These are phyloP conservation scores for Boletellus emodensis DNA, from an alignment of 768 basidiomycete genomes.

Conservation along the genomic window DNA sequence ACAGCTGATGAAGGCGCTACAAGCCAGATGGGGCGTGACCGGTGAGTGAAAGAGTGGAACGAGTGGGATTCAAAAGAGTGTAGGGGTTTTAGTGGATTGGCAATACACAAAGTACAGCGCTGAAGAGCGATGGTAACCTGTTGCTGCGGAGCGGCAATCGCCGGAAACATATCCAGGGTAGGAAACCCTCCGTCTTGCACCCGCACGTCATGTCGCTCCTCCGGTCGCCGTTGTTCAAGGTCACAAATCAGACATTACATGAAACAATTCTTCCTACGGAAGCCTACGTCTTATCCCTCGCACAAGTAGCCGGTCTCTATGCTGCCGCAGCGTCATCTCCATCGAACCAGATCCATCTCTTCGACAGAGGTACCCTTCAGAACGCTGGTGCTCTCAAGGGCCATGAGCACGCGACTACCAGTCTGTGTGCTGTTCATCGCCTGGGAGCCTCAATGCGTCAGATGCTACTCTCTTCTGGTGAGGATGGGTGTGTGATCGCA, in stretches of 20 bases:
- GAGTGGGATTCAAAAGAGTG: slow-evolving; percentile 30
- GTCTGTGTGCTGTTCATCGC: slow-evolving; percentile 42
- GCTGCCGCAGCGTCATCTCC: slow-evolving; percentile 59
- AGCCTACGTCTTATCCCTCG: slow-evolving; percentile 61
- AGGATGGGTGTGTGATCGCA: slow-evolving; percentile 64
- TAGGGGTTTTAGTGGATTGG: slow-evolving; percentile 14
- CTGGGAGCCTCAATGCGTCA: slow-evolving; percentile 41
- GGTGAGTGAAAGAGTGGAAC: slow-evolving; percentile 11
- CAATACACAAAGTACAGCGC: slow-evolving; percentile 1
- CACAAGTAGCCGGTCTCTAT: slow-evolving; percentile 48
- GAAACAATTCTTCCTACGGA: slow-evolving; percentile 35
- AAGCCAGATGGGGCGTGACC: slow-evolving; percentile 1
- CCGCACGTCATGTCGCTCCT: slow-evolving; percentile 23
- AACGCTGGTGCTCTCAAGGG: slow-evolving; percentile 47
- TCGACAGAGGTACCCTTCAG: slow-evolving; percentile 56
- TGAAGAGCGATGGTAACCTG: slow-evolving; percentile 5
- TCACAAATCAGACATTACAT: slow-evolving; percentile 24
- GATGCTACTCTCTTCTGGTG: slow-evolving; percentile 61
- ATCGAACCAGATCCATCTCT: slow-evolving; percentile 61
- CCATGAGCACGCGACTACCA: slow-evolving; percentile 56
- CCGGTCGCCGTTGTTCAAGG: slow-evolving; percentile 19
- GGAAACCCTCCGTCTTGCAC: slow-evolving; percentile 16
- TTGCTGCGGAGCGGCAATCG: slow-evolving; percentile 11
- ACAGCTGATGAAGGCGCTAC: neutral
- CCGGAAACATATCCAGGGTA: slow-evolving; percentile 25